phyloP scores from a whole-genome alignment of 305 asterid species.

The Withania somnifera region DNA sequence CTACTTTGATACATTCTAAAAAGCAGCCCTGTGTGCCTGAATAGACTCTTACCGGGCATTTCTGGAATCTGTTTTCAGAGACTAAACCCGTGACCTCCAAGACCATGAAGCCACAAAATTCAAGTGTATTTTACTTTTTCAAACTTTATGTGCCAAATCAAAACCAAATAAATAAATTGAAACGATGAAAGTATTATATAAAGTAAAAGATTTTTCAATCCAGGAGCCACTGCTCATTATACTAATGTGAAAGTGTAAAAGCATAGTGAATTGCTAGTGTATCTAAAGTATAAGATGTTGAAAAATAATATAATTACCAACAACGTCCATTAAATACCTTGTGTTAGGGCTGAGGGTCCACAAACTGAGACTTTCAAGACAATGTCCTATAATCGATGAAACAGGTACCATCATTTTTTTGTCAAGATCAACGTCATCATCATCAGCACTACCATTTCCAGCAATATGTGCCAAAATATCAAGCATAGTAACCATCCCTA shows the following conservation, averaged over 20 bases:
- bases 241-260: neutral
- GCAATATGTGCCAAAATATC: constrained; percentile 74
- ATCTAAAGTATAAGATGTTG: neutral
- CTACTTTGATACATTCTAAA: no score
- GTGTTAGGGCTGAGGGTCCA: constrained; percentile 77
- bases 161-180: no score
- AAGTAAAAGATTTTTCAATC: no score
- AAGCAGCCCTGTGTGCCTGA: no score
- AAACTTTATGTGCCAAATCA: no score
- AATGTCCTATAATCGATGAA: constrained; percentile 80
- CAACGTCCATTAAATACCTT: constrained; percentile 19
- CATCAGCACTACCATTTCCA: constrained; percentile 19
- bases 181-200: no score
- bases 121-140: no score
- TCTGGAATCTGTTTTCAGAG: no score
- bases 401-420: constrained; percentile 65
- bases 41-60: no score
- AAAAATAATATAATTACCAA: neutral
- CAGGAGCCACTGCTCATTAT: no score
- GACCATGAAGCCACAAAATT: no score
- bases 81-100: no score
- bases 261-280: neutral
- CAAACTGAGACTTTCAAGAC: constrained; percentile 80
- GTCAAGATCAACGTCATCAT: constrained; percentile 27
- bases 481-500: constrained; percentile 86